Conservation (phyloP, 345 rosid genomes). For the Clarkia xantiana region DNA sequence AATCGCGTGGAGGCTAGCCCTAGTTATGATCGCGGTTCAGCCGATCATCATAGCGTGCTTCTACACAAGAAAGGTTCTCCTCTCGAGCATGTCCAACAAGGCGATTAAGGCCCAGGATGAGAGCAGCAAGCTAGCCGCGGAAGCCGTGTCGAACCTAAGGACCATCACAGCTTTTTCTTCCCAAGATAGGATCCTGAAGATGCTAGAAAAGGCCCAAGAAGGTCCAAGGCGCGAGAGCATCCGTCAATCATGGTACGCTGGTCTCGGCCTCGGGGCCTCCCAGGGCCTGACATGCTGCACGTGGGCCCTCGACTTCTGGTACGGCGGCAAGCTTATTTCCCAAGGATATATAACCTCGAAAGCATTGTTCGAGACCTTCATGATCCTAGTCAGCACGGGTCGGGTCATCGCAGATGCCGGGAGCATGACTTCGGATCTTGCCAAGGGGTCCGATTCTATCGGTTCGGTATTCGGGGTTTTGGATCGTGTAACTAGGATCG, state of each 20-base stretch:
- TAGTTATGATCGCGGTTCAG: conserved; percentile 49
- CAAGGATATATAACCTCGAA: conserved; percentile 29
- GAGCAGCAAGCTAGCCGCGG: conserved; percentile 39
- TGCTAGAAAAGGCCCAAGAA: conserved; percentile 39
- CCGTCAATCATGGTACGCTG: conserved; percentile 45
- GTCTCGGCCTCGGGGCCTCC: conserved; percentile 35
- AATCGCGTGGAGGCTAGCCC: conserved; percentile 46
- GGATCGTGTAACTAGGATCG: conserved; percentile 37
- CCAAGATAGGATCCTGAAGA: conserved; percentile 36
- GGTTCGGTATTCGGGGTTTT: conserved; percentile 36
- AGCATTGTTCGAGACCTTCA: conserved; percentile 36
- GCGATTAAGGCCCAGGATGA: conserved; percentile 48
- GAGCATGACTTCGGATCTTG: conserved; percentile 45
- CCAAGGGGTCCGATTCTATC: conserved; percentile 36
- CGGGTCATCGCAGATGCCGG: conserved; percentile 51
- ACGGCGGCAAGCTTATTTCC: conserved; percentile 40
- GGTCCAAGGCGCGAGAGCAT: conserved; percentile 32
- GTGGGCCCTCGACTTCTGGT: conserved; percentile 55
- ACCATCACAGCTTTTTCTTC: conserved; percentile 59
- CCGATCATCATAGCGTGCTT: conserved; percentile 33
- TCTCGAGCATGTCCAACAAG: conserved; percentile 29
- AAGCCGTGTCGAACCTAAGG: conserved; percentile 43
- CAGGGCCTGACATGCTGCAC: conserved; percentile 25
- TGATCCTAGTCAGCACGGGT: conserved; percentile 47
- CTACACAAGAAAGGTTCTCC: conserved; percentile 22